Conservation (phyloP, 139 green algal species). For the Tetraselmis chui region DNA sequence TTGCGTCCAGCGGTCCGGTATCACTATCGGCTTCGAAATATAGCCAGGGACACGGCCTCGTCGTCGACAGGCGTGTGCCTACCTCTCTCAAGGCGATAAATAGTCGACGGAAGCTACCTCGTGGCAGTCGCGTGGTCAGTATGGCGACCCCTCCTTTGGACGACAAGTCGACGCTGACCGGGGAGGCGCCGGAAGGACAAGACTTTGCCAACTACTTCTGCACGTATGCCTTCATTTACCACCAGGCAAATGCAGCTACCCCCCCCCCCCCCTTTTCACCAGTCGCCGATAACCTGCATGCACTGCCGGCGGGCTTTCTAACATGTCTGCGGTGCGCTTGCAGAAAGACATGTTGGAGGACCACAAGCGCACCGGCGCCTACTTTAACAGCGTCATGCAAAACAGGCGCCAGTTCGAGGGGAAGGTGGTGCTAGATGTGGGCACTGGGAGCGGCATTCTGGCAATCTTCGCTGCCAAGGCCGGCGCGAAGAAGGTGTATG, state of each 20-base stretch:
- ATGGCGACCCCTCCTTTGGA: too few species aligned
- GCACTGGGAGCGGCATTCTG: conserved; percentile 91
- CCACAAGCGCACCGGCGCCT: conserved; percentile 89
- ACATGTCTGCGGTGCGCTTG: neutral
- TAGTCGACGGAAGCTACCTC: too few species aligned
- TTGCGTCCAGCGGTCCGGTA: too few species aligned
- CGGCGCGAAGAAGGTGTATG: conserved; percentile 77
- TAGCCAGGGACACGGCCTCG: too few species aligned
- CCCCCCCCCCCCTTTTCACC: neutral
- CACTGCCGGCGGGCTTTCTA: neutral
- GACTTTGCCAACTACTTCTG: conserved; percentile 98
- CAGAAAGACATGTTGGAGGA: conserved; percentile 99
- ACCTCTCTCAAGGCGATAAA: too few species aligned
- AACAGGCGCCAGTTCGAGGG: conserved; percentile 56
- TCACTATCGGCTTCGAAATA: too few species aligned
- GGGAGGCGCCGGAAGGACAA: conserved; percentile 62
- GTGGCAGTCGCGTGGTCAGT: too few species aligned
- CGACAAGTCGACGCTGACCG: too few species aligned
- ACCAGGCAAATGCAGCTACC: conserved; percentile 56
- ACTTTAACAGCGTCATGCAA: conserved; percentile 71
- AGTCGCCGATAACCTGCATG: neutral
- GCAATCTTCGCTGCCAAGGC: conserved; percentile 91
- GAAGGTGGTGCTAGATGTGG: conserved; percentile 93
- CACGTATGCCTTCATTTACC: conserved; percentile 92
- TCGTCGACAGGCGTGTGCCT: too few species aligned